Conservation (phyloP, 2,329 filamentous ascomycete genomes). For the Colletotrichum karsti region DNA sequence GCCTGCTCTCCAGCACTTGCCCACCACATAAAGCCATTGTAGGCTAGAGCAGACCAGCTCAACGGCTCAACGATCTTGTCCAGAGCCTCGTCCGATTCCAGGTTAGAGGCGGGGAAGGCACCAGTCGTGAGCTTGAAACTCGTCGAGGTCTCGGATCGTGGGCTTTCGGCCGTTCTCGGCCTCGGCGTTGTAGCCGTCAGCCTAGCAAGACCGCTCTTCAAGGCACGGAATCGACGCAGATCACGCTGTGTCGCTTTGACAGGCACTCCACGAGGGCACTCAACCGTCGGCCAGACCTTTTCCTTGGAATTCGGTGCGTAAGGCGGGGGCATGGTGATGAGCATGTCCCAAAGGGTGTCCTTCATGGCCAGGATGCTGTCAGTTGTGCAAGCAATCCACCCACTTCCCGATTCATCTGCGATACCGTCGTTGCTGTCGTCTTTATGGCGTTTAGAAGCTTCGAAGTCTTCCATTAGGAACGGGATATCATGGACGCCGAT, state of each 20-base stretch:
- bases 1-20: slow-evolving; percentile 81
- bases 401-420: slow-evolving; percentile 61
- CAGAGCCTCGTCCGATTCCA: slow-evolving; percentile 56
- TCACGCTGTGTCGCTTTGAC: slow-evolving; percentile 92
- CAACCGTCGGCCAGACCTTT: slow-evolving; percentile 80
- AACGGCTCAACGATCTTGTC: slow-evolving; percentile 69
- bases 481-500: slow-evolving; percentile 94
- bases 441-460: slow-evolving; percentile 50
- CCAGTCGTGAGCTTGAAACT: slow-evolving; percentile 30
- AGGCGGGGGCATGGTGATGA: slow-evolving; percentile 80
- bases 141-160: slow-evolving; percentile 35
- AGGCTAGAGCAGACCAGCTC: slow-evolving; percentile 79
- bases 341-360: slow-evolving; percentile 85
- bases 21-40: slow-evolving; percentile 91
- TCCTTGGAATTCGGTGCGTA: slow-evolving; percentile 65
- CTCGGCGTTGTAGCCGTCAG: slow-evolving; percentile 39
- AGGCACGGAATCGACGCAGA: slow-evolving; percentile 77
- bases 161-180: slow-evolving; percentile 32
- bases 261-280: slow-evolving; percentile 68
- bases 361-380: slow-evolving; percentile 93
- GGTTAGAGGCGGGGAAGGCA: slow-evolving; percentile 25
- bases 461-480: slow-evolving; percentile 72
- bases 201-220: slow-evolving; percentile 70
- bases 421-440: slow-evolving; percentile 43
- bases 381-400: slow-evolving; percentile 96